Percentiles rank a stretch among this genome's conserved stretches.
These are phyloP conservation scores for Aspergillus vadensis DNA, from an alignment of 2,329 filamentous ascomycete genomes.

Conservation along the genomic window DNA sequence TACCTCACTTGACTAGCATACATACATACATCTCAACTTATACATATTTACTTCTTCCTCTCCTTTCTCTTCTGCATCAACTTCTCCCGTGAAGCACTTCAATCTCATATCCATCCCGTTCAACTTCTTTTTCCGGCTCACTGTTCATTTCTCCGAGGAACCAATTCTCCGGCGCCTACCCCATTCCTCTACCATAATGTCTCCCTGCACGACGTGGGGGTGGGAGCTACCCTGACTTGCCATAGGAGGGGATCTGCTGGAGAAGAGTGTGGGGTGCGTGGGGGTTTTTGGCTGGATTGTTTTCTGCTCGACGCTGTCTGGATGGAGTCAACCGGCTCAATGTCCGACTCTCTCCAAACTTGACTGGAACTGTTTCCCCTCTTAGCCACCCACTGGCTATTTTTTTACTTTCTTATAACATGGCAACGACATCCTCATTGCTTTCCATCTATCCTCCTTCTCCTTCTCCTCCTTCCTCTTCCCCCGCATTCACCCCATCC, in stretches of 20 bases:
- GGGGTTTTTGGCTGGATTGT: background rate
- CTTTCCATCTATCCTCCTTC: background rate
- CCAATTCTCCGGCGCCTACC: background rate
- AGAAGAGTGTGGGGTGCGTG: background rate
- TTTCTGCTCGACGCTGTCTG: background rate
- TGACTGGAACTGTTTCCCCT: background rate
- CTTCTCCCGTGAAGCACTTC: background rate
- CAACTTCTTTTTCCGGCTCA: background rate
- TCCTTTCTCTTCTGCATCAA: background rate
- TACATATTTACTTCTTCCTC: background rate
- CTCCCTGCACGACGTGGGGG: background rate
- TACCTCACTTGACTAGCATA: too few relatives aligned
- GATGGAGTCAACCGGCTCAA: conserved; percentile 2
- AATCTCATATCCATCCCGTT: background rate
- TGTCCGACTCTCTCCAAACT: background rate
- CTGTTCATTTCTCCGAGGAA: background rate
- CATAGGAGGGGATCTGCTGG: background rate
- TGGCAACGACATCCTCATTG: background rate
- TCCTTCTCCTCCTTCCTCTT: background rate
- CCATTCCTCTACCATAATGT: background rate
- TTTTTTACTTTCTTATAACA: background rate
- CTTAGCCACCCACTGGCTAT: background rate
- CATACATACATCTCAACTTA: too few relatives aligned
- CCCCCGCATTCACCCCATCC: conserved; percentile 1
- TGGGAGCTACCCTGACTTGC: background rate